phyloP scores from a whole-genome alignment of 2,329 filamentous ascomycete genomes.

The Monilinia laxa region DNA sequence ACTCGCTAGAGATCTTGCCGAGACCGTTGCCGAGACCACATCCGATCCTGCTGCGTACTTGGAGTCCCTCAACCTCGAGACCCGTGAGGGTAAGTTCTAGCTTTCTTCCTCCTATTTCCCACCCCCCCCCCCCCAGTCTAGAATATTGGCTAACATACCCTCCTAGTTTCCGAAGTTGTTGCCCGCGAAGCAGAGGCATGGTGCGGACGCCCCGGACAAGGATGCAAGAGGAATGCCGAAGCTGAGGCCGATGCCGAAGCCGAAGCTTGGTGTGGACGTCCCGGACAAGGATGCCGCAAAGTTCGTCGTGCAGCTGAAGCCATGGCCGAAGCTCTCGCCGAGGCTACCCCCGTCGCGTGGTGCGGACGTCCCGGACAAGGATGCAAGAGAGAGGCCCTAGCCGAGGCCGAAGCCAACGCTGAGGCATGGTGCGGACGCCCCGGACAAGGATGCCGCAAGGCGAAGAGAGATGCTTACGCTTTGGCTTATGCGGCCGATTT shows the following conservation, averaged over 20 bases:
- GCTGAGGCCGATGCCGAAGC: not conserved
- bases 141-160: conserved; percentile 1
- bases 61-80: conserved; percentile 17
- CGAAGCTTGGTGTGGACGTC: conserved; percentile 15
- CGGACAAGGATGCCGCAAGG: conserved; percentile 32
- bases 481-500: conserved; percentile 27
- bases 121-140: not conserved
- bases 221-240: conserved; percentile 2
- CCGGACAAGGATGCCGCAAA: conserved; percentile 19
- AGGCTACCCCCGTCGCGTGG: conserved; percentile 31
- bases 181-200: conserved; percentile 24
- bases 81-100: conserved; percentile 17
- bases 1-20: conserved; percentile 23
- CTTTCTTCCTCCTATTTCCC: not conserved
- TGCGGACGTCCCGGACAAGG: conserved; percentile 28
- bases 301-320: not conserved
- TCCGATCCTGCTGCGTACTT: conserved; percentile 13
- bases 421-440: conserved; percentile 27
- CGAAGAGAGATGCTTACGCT: conserved; percentile 26
- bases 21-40: conserved; percentile 9
- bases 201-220: conserved; percentile 21
- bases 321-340: conserved; percentile 29
- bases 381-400: conserved; percentile 30
- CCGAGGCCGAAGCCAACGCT: conserved; percentile 26
- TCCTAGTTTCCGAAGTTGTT: conserved; percentile 19